A percentile compares a stretch with the other conserved stretches of the same genome.
Evolutionary conservation across 2,329 filamentous ascomycete species (phyloP).

Genomic region (Talaromyces sp.): DNA sequence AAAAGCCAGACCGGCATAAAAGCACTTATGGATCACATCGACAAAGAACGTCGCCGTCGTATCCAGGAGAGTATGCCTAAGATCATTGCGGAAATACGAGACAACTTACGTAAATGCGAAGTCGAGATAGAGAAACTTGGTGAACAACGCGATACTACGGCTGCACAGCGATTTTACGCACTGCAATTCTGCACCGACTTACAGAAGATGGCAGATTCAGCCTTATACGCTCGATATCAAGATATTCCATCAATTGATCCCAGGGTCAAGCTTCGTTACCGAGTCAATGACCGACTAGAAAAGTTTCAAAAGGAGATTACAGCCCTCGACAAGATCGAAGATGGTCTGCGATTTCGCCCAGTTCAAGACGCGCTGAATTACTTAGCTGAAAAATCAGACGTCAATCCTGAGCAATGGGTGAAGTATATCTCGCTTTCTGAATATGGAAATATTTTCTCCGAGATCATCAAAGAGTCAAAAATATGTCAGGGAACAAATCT

Average conservation of each 20-base stretch:
- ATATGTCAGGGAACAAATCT: conserved; percentile 17
- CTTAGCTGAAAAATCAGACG: background rate
- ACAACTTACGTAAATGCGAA: conserved; percentile 11
- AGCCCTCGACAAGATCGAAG: background rate
- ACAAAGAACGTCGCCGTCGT: conserved; percentile 20
- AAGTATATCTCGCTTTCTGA: background rate
- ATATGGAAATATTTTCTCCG: background rate
- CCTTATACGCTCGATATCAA: conserved; percentile 20
- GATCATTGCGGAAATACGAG: conserved; percentile 20
- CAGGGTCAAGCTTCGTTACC: conserved; percentile 11
- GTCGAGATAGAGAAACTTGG: conserved; percentile 4
- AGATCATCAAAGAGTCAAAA: conserved; percentile 19
- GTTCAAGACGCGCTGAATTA: background rate
- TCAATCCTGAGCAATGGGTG: background rate
- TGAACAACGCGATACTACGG: background rate
- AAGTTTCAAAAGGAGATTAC: background rate
- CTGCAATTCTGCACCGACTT: conserved; percentile 20
- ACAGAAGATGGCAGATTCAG: conserved; percentile 20
- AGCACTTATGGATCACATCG: conserved; percentile 20
- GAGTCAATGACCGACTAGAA: background rate
- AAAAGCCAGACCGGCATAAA: conserved; percentile 18
- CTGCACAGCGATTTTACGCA: conserved; percentile 17
- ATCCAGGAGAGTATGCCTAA: conserved; percentile 20
- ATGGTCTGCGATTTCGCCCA: background rate
- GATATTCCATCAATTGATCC: conserved; percentile 15